These are phyloP conservation scores for Trichosanthes truncata DNA, from an alignment of 306 rosid genomes.

Conservation along the genomic window DNA sequence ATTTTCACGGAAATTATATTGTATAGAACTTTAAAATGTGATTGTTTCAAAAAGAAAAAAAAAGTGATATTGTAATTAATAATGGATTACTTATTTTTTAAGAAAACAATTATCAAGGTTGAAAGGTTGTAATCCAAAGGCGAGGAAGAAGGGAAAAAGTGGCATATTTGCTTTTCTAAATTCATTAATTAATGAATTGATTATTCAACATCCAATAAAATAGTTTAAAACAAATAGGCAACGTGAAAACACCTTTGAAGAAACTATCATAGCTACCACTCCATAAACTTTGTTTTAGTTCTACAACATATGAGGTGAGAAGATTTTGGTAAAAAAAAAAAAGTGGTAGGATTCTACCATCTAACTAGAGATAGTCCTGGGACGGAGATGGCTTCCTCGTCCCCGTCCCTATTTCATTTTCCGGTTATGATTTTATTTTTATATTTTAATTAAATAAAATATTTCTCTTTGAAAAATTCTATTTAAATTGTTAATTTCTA, in stretches of 20 bases:
- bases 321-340: no score
- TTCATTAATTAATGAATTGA: neutral
- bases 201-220: neutral
- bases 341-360: no score
- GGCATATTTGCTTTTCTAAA: neutral
- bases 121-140: neutral
- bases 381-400: no score
- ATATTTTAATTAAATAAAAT: no score
- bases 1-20: neutral
- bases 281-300: no score
- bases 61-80: neutral
- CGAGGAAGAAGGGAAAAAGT: neutral
- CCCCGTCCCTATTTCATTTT: no score
- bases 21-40: neutral
- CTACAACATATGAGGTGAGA: no score
- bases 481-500: no score
- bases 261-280: no score
- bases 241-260: neutral
- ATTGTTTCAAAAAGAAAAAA: neutral
- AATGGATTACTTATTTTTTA: neutral
- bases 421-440: no score
- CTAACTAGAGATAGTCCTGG: no score
- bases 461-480: no score
- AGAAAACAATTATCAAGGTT: neutral
- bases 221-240: neutral